Conservation (phyloP, 192 early-diverging fungal species). For the Phycomyces blakesleeanus region DNA sequence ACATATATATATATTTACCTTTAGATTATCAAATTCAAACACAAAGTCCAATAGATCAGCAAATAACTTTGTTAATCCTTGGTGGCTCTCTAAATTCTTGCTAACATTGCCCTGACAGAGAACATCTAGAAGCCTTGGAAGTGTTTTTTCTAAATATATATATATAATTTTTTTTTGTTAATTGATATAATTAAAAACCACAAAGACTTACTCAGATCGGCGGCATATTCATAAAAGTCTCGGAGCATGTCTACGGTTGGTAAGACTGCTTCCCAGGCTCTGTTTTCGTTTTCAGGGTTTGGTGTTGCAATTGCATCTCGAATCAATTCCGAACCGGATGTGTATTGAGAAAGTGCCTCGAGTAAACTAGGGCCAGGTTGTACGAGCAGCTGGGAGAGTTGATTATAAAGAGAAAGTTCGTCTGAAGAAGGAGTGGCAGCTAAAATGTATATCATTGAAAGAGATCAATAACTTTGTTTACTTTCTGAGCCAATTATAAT, state of each 20-base stretch:
- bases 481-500: too few relatives aligned
- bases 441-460: slow-evolving; percentile 22
- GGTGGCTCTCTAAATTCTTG: slow-evolving; percentile 67
- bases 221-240: slow-evolving; percentile 79
- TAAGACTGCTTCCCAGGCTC: slow-evolving; percentile 80
- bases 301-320: slow-evolving; percentile 84
- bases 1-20: too few relatives aligned
- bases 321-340: slow-evolving; percentile 69
- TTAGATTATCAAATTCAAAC: slow-evolving; percentile 89
- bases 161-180: background rate
- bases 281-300: slow-evolving; percentile 79
- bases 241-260: slow-evolving; percentile 78
- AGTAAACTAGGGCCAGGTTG: slow-evolving; percentile 50
- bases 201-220: slow-evolving; percentile 59
- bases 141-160: slow-evolving; percentile 46
- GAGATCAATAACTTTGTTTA: too few relatives aligned
- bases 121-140: slow-evolving; percentile 62
- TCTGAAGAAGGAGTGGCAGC: slow-evolving; percentile 58
- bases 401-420: slow-evolving; percentile 58
- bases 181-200: too few relatives aligned
- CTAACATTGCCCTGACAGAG: slow-evolving; percentile 64
- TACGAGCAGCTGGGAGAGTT: slow-evolving; percentile 50
- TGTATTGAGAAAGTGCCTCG: slow-evolving; percentile 55
- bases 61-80: slow-evolving; percentile 75
- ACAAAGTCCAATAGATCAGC: slow-evolving; percentile 85